These are phyloP conservation scores for Colletotrichum orbiculare DNA, from an alignment of 2,329 filamentous ascomycete species.

Conservation along the genomic window DNA sequence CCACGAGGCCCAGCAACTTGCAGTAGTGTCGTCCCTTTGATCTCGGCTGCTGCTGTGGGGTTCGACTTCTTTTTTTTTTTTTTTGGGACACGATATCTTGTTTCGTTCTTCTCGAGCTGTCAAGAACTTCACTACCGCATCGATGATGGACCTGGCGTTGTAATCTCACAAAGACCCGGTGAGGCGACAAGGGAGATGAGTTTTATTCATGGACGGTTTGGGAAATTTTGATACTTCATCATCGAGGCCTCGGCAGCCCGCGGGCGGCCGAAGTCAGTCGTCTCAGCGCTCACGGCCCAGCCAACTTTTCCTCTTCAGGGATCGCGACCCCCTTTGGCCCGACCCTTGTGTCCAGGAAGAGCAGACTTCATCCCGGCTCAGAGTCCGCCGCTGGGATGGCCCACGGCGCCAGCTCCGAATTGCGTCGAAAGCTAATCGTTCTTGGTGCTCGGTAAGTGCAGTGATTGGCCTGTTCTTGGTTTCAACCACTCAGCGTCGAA, in stretches of 20 bases:
- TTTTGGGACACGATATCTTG: no score
- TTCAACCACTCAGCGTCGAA: background rate
- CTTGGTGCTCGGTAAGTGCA: background rate
- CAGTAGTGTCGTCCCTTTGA: no score
- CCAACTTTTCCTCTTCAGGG: background rate
- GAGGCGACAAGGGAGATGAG: no score
- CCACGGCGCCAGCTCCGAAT: background rate
- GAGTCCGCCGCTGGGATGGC: background rate
- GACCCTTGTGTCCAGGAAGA: no score
- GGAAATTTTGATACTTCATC: background rate
- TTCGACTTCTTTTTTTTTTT: background rate
- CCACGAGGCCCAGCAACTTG: background rate
- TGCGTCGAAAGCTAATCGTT: slow-evolving; percentile 1
- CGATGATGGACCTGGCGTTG: no score
- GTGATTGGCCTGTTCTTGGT: slow-evolving; percentile 4
- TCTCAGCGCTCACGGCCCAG: no score
- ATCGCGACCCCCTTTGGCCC: background rate
- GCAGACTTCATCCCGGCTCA: no score
- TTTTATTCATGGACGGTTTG: no score
- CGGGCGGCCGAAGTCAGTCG: background rate
- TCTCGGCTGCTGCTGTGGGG: no score
- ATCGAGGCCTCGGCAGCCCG: background rate
- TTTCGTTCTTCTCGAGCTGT: no score
- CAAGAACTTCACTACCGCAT: no score
- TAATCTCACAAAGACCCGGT: no score